Base-by-base conservation (phyloP, 2,329 filamentous ascomycete species). In the Trichoderma cornu-damae region DNA sequence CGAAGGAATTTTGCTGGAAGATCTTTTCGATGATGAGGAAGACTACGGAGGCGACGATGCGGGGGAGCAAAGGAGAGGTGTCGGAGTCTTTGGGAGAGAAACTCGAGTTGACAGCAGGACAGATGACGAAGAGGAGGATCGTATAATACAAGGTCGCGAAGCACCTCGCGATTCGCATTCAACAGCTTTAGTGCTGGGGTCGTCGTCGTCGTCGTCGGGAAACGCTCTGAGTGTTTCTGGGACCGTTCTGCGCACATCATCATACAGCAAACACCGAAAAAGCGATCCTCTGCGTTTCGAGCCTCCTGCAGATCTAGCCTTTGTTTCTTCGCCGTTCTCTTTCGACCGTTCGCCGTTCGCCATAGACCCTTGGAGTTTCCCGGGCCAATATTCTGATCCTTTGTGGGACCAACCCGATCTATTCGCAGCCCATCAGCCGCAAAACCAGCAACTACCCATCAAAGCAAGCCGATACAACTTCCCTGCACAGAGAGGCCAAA, bases 1-100 rank as follows among this genome's bases (percentile, higher is more conserved):
- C 3, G 69, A 73, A 24, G 70, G 69, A 3, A 62, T 71, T 28
- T 40, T 67, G 1, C 62, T 73, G 8, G 69, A 71, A 5, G 72
- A 76, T 37, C 53, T 69, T 2, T 57, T 59, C 12, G 65, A 67
- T 20, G 61, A 65, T 8, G 64, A 68, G 3, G 51, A 61, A 7
- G 44, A 61, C 5, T 54, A 59, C 9, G 52, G 60, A 14, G 52
- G 61, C 7, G 34, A 57, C 2, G 40, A 40, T 9, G 26, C 32
- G 11, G 14, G n/a, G 22, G 42, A 48, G 18, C 18, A 35, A n/a
- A 34, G 12, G 12, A 44, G 12, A 1, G 18, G 12, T 12, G 11
- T 2, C 6, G 32, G 3, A 22, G 16, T 11, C 12, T 46, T 34
- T 37, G 51, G 32, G 14, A 20, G 12, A 26, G 4, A 30, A 28